Conservation (phyloP, 441 rosid genomes). For the Geranium incanum region DNA sequence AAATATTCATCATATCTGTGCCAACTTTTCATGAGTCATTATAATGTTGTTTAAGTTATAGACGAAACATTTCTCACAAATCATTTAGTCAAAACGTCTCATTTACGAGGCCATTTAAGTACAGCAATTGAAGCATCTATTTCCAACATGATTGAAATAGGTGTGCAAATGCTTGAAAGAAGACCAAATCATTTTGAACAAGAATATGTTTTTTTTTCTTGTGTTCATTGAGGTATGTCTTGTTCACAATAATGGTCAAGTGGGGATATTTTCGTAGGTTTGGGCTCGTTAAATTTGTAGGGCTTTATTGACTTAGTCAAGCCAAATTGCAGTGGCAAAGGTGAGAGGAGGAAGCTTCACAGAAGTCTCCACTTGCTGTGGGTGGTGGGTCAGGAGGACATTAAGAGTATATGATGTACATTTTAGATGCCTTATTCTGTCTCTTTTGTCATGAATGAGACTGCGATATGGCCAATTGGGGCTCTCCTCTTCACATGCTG, state of each 20-base stretch:
- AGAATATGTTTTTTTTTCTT: too few relatives aligned
- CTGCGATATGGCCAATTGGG: neutral
- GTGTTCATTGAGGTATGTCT: neutral
- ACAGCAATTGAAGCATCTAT: too few relatives aligned
- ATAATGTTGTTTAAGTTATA: neutral
- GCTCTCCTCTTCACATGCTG: neutral
- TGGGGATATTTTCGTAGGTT: neutral
- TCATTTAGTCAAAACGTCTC: neutral
- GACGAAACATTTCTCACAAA: neutral
- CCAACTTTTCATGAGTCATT: neutral
- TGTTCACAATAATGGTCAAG: neutral
- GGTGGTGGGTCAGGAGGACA: neutral
- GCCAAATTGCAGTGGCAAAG: neutral
- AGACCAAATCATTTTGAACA: neutral
- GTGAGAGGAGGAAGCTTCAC: constrained; percentile 26
- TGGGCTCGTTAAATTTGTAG: neutral
- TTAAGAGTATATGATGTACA: neutral
- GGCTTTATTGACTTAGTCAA: too few relatives aligned
- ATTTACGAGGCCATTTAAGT: neutral
- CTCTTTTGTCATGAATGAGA: constrained; percentile 1
- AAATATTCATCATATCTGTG: too few relatives aligned
- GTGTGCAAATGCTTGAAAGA: too few relatives aligned
- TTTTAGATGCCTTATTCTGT: neutral
- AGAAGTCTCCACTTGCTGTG: constrained; percentile 22
- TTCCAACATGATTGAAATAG: too few relatives aligned